Base-by-base conservation (phyloP, 352 stramenopile species). In the Globisporangium rhizosaccharum region DNA sequence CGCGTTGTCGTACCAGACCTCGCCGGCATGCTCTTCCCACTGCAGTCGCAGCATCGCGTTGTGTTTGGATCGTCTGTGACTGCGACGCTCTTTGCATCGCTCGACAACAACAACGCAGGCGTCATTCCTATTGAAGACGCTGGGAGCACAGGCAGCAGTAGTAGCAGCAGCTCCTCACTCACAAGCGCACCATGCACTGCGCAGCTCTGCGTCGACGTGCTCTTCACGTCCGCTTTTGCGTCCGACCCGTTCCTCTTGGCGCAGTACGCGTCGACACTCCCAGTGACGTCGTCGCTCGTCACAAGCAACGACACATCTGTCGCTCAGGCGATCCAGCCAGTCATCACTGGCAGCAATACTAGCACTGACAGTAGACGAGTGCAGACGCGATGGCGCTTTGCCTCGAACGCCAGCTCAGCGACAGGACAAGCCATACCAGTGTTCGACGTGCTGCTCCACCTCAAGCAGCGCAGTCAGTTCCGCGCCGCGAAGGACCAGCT, bases 381-480 rank as follows among this genome's bases (percentile, higher is more conserved):
- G 15, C 49, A 62, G 33, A 73, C 68, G 11, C 51, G 65, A 17
- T 76, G 68, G 68, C 57, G 53, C 14, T 76, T 76, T 51, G 50
- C 46, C 3, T 57, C 59, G 0, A 55, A 49, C 14, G 23, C 26
- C 15, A 47, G 51, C 23, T 28, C 42, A n/a, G 1, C 23, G 3
- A 46, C 17, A 2, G 44, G 23, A 9, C 2, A 28, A 44, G 8
- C 10, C 8, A 0, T 30, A 3, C 58, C 47, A 20, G 47, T 51
- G 10, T 57, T 78, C 30, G 67, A 75, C 20, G 0, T 78, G 42
- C 33, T 78, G 11, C 63, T 78, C 17, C 67, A 62, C 3, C 50
- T 78, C 44, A 64, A 67, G 11, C 70, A 78, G 48, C 64, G 59
- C 45, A 78, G 70, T 39, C 70, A 78, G 33, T 58, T 60, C 9